These are phyloP conservation scores for Porphyrellus sp. DNA, from an alignment of 1,284 basidiomycete species.

Conservation along the genomic window DNA sequence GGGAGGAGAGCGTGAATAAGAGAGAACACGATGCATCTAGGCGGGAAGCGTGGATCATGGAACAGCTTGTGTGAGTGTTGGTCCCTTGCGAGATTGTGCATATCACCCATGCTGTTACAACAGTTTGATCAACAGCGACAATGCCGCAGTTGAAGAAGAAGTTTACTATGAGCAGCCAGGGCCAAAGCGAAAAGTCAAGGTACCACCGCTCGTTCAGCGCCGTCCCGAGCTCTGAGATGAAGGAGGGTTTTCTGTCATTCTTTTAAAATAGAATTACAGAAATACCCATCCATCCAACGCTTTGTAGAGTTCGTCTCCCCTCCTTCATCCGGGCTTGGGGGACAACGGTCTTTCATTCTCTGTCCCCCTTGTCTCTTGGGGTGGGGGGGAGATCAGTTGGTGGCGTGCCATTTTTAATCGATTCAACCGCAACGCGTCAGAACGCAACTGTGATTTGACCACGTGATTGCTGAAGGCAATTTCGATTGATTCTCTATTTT, in stretches of 20 bases:
- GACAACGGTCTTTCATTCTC: conserved; percentile 63
- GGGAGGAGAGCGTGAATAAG: conserved; percentile 77
- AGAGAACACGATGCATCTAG: conserved; percentile 79
- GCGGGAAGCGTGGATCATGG: conserved; percentile 85
- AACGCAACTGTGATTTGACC: conserved; percentile 36
- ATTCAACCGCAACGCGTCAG: conserved; percentile 35
- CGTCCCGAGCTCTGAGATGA: conserved; percentile 89
- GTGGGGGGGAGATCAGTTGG: conserved; percentile 48
- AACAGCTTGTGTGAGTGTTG: conserved; percentile 73
- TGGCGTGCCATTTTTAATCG: conserved; percentile 25
- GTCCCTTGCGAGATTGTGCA: background rate
- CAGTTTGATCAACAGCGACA: conserved; percentile 68
- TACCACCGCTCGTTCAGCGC: conserved; percentile 75
- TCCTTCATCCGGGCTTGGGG: conserved; percentile 86
- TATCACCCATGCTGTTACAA: conserved; percentile 18
- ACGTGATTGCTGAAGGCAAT: conserved; percentile 42
- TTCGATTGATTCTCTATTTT: conserved; percentile 12
- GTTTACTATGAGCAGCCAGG: conserved; percentile 67
- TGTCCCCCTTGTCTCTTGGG: conserved; percentile 68
- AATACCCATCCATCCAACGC: conserved; percentile 29
- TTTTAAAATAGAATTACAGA: conserved; percentile 35
- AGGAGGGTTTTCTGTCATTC: conserved; percentile 57
- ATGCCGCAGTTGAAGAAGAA: conserved; percentile 70
- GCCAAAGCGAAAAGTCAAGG: conserved; percentile 78
- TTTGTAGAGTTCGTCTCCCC: conserved; percentile 73